phyloP scores from a whole-genome alignment of 2,329 filamentous ascomycete species.

The Knufia fluminis region DNA sequence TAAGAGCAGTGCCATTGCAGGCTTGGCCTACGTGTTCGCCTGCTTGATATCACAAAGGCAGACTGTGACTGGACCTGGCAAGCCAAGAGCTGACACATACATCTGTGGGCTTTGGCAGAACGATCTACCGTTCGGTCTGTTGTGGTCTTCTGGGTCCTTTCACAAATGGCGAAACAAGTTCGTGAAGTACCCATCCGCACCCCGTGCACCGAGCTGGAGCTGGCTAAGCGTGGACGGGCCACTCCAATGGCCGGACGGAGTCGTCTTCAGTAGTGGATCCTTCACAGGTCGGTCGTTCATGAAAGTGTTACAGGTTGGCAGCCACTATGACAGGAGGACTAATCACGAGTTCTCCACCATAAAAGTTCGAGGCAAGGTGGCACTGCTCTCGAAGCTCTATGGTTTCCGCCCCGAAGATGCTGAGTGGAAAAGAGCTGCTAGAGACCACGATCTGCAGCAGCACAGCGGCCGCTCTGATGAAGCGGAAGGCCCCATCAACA shows the following conservation, averaged over 20 bases:
- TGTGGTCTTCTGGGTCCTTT: slow-evolving; percentile 8
- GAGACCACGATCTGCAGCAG: slow-evolving; percentile 4
- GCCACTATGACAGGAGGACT: slow-evolving; percentile 5
- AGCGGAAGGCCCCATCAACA: slow-evolving; percentile 3
- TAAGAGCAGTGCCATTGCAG: slow-evolving; percentile 8
- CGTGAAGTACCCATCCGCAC: slow-evolving; percentile 15
- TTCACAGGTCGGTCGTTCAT: slow-evolving; percentile 8
- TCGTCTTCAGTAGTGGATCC: slow-evolving; percentile 9
- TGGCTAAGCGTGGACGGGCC: slow-evolving; percentile 23
- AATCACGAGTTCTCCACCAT: slow-evolving; percentile 6
- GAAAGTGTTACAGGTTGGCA: slow-evolving; percentile 7
- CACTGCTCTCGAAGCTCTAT: slow-evolving; percentile 4
- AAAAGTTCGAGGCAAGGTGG: slow-evolving; percentile 6
- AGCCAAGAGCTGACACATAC: slow-evolving; percentile 5
- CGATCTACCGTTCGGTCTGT: slow-evolving; percentile 6
- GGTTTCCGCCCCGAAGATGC: slow-evolving; percentile 7
- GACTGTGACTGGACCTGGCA: background rate
- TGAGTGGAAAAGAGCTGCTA: slow-evolving; percentile 5
- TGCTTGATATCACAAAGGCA: slow-evolving; percentile 8
- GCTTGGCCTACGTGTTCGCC: slow-evolving; percentile 8
- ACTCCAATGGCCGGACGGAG: slow-evolving; percentile 12
- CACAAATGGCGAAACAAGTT: slow-evolving; percentile 10
- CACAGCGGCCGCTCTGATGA: background rate
- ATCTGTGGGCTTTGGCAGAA: slow-evolving; percentile 9
- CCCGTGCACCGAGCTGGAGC: slow-evolving; percentile 22